phyloP scores from a whole-genome alignment of 768 basidiomycete genomes.

The Russula foetens region DNA sequence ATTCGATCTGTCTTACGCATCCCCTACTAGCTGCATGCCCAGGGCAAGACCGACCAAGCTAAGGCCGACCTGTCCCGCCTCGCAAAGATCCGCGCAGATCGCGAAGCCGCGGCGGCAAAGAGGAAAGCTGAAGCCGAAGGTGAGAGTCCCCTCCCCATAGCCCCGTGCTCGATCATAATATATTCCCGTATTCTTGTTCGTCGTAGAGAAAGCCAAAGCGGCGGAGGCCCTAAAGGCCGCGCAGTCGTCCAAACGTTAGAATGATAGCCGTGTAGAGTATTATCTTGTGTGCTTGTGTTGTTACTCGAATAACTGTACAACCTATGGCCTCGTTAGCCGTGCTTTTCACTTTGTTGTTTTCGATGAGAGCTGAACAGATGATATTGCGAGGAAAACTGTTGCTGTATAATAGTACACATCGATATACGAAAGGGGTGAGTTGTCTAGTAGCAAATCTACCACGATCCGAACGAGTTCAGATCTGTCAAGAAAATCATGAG shows the following conservation, averaged over 20 bases:
- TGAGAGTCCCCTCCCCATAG: neutral
- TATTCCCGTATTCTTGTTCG: neutral
- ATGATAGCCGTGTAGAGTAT: neutral
- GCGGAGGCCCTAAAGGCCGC: conserved; percentile 5
- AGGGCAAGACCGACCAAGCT: conserved; percentile 88
- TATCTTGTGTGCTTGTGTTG: neutral
- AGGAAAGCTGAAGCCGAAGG: conserved; percentile 86
- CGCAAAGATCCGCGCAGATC: conserved; percentile 76
- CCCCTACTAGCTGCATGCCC: conserved; percentile 46
- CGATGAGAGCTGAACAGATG: neutral
- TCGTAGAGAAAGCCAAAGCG: conserved; percentile 8
- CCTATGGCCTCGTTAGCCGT: neutral
- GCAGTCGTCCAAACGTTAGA: conserved; percentile 7
- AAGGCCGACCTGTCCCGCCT: conserved; percentile 83
- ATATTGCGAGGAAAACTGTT: neutral
- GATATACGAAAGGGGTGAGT: neutral
- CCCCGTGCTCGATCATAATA: too few species aligned
- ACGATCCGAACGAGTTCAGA: neutral
- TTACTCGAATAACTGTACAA: conserved; percentile 1
- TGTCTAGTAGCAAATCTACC: neutral
- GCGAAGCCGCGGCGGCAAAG: conserved; percentile 82
- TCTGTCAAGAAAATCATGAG: neutral
- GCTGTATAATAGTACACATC: neutral
- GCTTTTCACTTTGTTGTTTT: too few species aligned
- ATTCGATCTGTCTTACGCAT: neutral